phyloP scores from a whole-genome alignment of 305 asterid genomes.

The Fraxinus ornus region DNA sequence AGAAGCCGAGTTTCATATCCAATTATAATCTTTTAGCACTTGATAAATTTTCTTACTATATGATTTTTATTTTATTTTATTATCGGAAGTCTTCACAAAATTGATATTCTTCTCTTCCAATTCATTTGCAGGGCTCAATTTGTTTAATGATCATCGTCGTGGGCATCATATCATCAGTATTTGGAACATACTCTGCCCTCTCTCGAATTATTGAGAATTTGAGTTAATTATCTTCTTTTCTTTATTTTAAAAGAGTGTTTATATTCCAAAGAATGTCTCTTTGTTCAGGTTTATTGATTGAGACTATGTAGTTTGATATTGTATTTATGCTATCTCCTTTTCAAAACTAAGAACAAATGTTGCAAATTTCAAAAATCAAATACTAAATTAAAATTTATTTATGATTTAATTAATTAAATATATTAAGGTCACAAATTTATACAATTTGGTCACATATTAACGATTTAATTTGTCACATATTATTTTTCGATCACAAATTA shows the following conservation, averaged over 20 bases:
- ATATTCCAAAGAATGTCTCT: not conserved
- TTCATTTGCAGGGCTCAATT: conserved; percentile 43
- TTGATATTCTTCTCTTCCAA: not conserved
- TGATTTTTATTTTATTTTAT: too few relatives aligned
- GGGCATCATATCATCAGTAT: conserved; percentile 54
- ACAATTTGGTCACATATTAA: too few relatives aligned
- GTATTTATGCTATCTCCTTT: not conserved
- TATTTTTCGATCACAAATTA: too few relatives aligned
- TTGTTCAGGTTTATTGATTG: not conserved
- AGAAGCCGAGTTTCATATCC: too few relatives aligned
- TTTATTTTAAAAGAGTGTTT: not conserved
- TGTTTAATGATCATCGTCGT: conserved; percentile 58
- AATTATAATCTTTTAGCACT: too few relatives aligned
- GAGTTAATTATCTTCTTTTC: conserved; percentile 29
- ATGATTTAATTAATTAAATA: too few relatives aligned
- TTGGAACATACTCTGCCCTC: conserved; percentile 76
- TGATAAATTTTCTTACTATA: too few relatives aligned
- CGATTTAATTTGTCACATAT: too few relatives aligned
- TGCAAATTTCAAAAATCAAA: too few relatives aligned
- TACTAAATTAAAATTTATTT: too few relatives aligned
- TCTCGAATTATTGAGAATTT: conserved; percentile 55
- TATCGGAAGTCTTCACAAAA: not conserved
- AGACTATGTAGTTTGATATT: not conserved
- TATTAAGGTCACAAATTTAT: too few relatives aligned
- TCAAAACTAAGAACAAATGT: too few relatives aligned